Conservation (phyloP, 768 basidiomycete species). For the Antrodiella citrinella region DNA sequence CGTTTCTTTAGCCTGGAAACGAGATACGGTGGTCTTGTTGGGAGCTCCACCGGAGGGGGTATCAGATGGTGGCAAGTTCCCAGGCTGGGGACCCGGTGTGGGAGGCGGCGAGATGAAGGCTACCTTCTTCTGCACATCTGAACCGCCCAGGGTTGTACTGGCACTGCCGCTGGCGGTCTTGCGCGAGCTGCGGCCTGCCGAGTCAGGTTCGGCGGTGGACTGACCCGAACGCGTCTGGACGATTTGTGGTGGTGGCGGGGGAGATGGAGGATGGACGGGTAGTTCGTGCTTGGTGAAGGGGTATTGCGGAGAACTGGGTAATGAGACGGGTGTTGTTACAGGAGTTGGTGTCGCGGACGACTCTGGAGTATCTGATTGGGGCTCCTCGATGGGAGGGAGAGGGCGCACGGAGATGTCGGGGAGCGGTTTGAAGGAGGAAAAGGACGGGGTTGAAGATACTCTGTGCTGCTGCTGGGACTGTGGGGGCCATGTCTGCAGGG, state of each 20-base stretch:
- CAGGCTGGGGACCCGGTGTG: constrained; percentile 44
- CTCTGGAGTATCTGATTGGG: constrained; percentile 24
- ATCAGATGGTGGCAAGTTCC: constrained; percentile 41
- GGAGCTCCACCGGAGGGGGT: constrained; percentile 24
- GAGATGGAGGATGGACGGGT: constrained; percentile 5
- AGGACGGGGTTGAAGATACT: constrained; percentile 31
- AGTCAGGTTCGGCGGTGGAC: constrained; percentile 21
- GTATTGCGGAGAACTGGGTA: constrained; percentile 16
- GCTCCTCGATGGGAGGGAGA: constrained; percentile 40
- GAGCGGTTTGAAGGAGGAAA: constrained; percentile 58
- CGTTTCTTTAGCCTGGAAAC: constrained; percentile 71
- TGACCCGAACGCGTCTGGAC: constrained; percentile 10
- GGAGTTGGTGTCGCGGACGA: constrained; percentile 29
- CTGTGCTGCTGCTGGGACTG: constrained; percentile 9
- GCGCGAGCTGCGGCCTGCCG: constrained; percentile 28
- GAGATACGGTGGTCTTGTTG: constrained; percentile 62
- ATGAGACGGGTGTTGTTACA: constrained; percentile 7
- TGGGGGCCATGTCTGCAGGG: constrained; percentile 65
- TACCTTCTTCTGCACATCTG: constrained; percentile 73
- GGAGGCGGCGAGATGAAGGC: constrained; percentile 81
- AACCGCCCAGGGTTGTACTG: constrained; percentile 17
- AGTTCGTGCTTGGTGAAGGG: constrained; percentile 17
- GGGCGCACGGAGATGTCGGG: constrained; percentile 53
- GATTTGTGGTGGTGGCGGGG: constrained; percentile 9
- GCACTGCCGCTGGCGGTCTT: constrained; percentile 31